A percentile compares a stretch with the other conserved stretches of the same genome.
These are phyloP conservation scores for Vaucheria bursata DNA, from an alignment of 352 stramenopile species.

Conservation along the genomic window DNA sequence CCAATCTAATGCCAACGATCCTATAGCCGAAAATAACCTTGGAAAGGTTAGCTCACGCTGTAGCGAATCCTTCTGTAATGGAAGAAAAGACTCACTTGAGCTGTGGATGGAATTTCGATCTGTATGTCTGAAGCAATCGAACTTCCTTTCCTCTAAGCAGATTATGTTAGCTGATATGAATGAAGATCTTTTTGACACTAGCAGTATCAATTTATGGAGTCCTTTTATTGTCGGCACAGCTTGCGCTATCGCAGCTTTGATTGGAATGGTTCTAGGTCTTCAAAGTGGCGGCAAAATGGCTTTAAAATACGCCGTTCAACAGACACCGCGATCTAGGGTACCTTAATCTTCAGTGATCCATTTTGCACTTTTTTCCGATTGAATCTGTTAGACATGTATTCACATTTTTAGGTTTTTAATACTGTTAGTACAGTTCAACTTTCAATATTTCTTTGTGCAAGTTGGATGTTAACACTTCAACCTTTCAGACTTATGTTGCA, in stretches of 20 bases:
- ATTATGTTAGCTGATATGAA: not conserved
- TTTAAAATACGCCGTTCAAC: not conserved
- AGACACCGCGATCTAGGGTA: not conserved
- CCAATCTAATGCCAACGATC: slow-evolving; percentile 9
- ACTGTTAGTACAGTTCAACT: too few species aligned
- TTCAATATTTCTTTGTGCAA: too few species aligned
- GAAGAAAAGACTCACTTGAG: not conserved
- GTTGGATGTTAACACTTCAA: too few species aligned
- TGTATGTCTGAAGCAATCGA: not conserved
- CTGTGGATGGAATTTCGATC: slow-evolving; percentile 6
- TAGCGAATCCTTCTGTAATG: not conserved
- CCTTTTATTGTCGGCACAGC: not conserved
- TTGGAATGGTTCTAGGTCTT: not conserved
- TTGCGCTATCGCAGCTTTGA: not conserved
- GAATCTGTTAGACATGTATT: too few species aligned
- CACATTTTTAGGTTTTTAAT: too few species aligned
- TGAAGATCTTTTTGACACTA: not conserved
- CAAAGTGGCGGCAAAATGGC: not conserved
- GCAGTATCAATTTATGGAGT: not conserved
- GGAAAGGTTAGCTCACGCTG: not conserved
- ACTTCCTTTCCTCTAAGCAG: not conserved
- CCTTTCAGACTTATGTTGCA: too few species aligned
- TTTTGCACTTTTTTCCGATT: not conserved
- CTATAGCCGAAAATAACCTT: slow-evolving; percentile 1
- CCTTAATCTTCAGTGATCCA: not conserved